Evolutionary conservation across 805 yeast species (phyloP).

Genomic region (Wickerhamiella kazuoi): DNA sequence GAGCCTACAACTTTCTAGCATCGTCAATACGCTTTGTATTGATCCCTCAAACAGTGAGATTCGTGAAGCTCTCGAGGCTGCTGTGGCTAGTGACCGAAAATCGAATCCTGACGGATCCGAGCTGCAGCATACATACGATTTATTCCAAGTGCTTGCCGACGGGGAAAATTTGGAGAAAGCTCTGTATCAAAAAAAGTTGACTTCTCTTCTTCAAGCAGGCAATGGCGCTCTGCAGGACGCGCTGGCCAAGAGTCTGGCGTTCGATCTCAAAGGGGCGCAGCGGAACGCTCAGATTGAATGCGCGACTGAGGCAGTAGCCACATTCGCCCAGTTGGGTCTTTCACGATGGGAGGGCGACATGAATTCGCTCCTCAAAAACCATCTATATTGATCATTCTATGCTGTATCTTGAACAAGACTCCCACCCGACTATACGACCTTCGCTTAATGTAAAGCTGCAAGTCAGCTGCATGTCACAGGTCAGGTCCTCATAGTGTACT

Average conservation of each 20-base stretch:
- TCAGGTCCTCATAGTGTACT: background rate
- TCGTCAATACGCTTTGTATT: background rate
- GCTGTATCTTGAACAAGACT: too few species aligned
- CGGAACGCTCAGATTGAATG: background rate
- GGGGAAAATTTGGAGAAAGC: background rate
- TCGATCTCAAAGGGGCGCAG: background rate
- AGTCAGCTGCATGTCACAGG: too few species aligned
- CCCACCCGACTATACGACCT: background rate
- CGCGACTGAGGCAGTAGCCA: background rate
- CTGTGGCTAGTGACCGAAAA: background rate
- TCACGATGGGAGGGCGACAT: too few species aligned
- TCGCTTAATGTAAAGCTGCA: too few species aligned
- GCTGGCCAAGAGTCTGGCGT: background rate
- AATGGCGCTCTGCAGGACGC: background rate
- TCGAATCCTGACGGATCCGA: background rate
- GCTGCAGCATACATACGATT: background rate
- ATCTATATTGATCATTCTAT: too few species aligned
- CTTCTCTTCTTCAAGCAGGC: background rate
- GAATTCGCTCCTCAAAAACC: too few species aligned
- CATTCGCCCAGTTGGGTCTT: background rate
- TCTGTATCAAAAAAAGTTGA: background rate
- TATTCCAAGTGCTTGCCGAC: background rate
- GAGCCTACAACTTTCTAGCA: background rate
- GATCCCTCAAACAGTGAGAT: background rate
- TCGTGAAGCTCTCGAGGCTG: background rate